Percentiles rank a stretch among this genome's conserved stretches.
Conservation (phyloP, 352 stramenopile species). For the Achlya hypogyna region DNA sequence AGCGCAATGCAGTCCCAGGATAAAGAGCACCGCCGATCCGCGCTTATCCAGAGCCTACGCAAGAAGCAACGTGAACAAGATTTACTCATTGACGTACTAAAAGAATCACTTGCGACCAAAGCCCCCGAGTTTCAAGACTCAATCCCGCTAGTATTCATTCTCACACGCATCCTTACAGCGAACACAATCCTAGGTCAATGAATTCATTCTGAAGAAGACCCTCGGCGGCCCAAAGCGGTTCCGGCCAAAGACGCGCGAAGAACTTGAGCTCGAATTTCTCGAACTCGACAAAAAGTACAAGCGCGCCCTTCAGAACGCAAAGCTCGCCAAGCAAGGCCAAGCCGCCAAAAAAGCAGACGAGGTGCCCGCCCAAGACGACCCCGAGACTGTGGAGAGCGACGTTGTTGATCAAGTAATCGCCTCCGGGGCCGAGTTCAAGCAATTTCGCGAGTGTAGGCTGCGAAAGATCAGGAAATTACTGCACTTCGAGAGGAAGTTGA, state of each 20-base stretch:
- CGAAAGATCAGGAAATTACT: conserved; percentile 21
- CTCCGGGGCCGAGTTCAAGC: not conserved
- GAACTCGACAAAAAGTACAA: conserved; percentile 66
- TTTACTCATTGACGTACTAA: conserved; percentile 77
- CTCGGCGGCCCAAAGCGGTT: conserved; percentile 71
- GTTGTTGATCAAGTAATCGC: not conserved
- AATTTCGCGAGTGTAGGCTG: not conserved
- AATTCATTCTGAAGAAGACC: conserved; percentile 79
- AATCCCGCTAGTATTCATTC: not conserved
- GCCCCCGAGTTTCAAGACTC: conserved; percentile 53
- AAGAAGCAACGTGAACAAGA: conserved; percentile 74
- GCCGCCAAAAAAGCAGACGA: conserved; percentile 33
- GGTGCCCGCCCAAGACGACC: conserved; percentile 19
- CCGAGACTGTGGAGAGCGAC: conserved; percentile 33
- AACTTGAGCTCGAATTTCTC: conserved; percentile 77
- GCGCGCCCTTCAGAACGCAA: conserved; percentile 46
- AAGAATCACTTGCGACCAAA: conserved; percentile 60
- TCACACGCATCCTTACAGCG: conserved; percentile 20
- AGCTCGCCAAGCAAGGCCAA: conserved; percentile 31
- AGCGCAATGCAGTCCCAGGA: conserved; percentile 62
- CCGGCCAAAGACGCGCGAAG: conserved; percentile 73
- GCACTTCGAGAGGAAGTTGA: conserved; percentile 49
- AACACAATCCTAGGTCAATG: conserved; percentile 43
- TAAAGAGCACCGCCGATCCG: conserved; percentile 79
- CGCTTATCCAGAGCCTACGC: conserved; percentile 72